Conservation (phyloP, 306 rosid genomes). For the Lathyrus aphaca region DNA sequence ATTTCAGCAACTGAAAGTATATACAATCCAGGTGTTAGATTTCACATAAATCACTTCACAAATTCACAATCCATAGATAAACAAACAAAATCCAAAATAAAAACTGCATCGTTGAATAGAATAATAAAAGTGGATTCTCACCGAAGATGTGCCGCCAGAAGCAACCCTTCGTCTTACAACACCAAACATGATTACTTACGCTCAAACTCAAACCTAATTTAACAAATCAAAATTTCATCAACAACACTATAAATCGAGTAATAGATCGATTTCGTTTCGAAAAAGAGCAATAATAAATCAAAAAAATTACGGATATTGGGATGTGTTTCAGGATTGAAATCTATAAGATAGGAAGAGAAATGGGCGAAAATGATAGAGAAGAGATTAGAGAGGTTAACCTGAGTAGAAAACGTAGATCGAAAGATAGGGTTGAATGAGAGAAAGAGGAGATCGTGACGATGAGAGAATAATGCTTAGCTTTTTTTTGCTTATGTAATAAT, state of each 20-base stretch:
- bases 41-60: slow-evolving; percentile 11
- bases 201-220: slow-evolving; percentile 39
- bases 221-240: slow-evolving; percentile 29
- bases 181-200: slow-evolving; percentile 54
- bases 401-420: slow-evolving; percentile 11
- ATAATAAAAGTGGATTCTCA: slow-evolving; percentile 22
- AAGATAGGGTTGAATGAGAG: slow-evolving; percentile 20
- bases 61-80: slow-evolving; percentile 6
- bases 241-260: not conserved
- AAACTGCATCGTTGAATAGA: not conserved
- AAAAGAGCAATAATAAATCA: not conserved
- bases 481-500: not conserved
- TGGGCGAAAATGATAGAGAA: not conserved
- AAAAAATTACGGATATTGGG: too few species aligned
- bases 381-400: not conserved
- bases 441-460: slow-evolving; percentile 6
- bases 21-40: slow-evolving; percentile 1
- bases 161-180: slow-evolving; percentile 71
- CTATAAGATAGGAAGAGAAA: not conserved
- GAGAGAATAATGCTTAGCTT: slow-evolving; percentile 8
- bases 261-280: not conserved
- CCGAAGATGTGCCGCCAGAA: slow-evolving; percentile 64
- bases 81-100: slow-evolving; percentile 11
- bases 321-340: not conserved
- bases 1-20: slow-evolving; percentile 49